Percentiles rank a stretch among this genome's conserved stretches.
Evolutionary conservation across 2,329 filamentous ascomycete species (phyloP).

Genomic region (Hymenoscyphus repandus): DNA sequence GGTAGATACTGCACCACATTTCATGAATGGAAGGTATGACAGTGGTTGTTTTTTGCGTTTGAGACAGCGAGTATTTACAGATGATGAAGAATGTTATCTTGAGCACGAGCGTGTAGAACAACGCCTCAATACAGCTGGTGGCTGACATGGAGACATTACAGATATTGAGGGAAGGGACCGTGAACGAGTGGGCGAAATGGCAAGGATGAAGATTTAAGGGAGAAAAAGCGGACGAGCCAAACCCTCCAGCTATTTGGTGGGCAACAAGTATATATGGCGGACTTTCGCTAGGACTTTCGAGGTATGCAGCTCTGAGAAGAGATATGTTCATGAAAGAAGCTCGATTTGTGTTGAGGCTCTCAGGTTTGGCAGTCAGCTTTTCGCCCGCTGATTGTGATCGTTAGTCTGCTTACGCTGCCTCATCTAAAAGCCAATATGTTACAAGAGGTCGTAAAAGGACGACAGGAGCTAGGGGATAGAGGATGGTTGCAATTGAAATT

Average conservation of each 20-base stretch:
- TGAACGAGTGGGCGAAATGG: constrained; percentile 3
- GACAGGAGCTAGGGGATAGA: too few relatives aligned
- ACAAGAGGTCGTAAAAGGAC: too few relatives aligned
- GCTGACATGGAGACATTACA: background rate
- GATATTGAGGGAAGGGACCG: background rate
- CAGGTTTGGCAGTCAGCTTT: too few relatives aligned
- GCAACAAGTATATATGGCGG: background rate
- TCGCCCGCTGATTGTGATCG: too few relatives aligned
- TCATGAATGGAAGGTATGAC: constrained; percentile 25
- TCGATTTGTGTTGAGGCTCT: too few relatives aligned
- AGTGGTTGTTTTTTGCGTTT: constrained; percentile 11
- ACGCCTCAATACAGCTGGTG: constrained; percentile 7
- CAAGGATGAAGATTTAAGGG: constrained; percentile 1
- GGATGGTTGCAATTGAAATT: too few relatives aligned
- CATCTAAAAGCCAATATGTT: too few relatives aligned
- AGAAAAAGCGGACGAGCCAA: constrained; percentile 5
- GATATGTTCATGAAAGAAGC: too few relatives aligned
- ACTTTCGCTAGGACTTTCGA: background rate
- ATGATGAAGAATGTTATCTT: constrained; percentile 8
- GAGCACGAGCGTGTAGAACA: constrained; percentile 19
- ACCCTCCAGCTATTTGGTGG: constrained; percentile 6
- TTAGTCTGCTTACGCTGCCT: too few relatives aligned
- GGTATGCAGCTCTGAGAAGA: too few relatives aligned
- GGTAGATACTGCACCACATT: constrained; percentile 28
- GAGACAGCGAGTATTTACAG: constrained; percentile 7